Evolutionary conservation across 176 grass and related monocot species (phyloP).

Genomic region (Elymus sibiricus): DNA sequence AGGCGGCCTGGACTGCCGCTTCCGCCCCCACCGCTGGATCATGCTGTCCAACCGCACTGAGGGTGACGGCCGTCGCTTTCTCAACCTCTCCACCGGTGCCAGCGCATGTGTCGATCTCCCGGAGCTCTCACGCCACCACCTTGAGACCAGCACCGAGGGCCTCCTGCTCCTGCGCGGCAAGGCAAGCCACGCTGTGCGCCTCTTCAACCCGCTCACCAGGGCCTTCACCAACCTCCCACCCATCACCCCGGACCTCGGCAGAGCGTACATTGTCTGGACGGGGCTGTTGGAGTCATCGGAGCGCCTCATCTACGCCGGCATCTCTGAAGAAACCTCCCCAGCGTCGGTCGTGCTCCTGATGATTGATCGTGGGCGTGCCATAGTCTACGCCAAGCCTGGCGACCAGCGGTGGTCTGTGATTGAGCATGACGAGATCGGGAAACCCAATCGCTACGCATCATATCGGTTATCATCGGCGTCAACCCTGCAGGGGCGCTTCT

Average conservation of each 20-base stretch:
- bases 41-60: not conserved
- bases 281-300: not conserved
- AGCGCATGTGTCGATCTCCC: not conserved
- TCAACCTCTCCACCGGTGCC: not conserved
- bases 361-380: not conserved
- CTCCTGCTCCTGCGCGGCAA: not conserved
- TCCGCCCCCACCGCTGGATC: not conserved
- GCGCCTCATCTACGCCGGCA: not conserved
- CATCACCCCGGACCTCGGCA: not conserved
- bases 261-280: not conserved
- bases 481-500: not conserved
- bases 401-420: not conserved
- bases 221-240: not conserved
- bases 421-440: not conserved
- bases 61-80: not conserved
- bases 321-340: not conserved
- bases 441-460: not conserved
- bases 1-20: not conserved
- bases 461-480: not conserved
- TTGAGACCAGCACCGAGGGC: slow-evolving; percentile 1
- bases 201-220: not conserved
- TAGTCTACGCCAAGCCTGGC: not conserved
- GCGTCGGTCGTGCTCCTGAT: not conserved
- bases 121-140: not conserved
- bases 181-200: not conserved